Base-by-base conservation (phyloP, 768 basidiomycete genomes). In the Pisolithus microcarpus region DNA sequence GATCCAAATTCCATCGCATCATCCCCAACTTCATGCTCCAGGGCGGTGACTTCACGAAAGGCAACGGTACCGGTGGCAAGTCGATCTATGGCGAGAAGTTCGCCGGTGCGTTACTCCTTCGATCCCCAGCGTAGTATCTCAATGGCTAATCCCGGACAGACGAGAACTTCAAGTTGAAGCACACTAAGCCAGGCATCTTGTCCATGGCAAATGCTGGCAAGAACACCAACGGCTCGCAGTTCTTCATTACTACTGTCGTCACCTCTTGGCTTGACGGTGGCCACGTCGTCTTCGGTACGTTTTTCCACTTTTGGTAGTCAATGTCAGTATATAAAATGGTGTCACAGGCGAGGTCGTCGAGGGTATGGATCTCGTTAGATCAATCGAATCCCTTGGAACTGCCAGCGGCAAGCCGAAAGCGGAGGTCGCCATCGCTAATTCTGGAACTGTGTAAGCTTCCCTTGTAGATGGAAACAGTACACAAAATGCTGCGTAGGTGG, bases 11-110 rank as follows among this genome's bases (percentile, higher is more conserved):
- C 80, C 91, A 93, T 68, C 85, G 91, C 56, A 71, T 93, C 61
- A 91, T 92, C 63, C 86, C 85, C 56, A 45, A 76, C 38, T 93
- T 91, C 71, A 91, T 91, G 88, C 75, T 91, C 51, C 91, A 94
- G 67, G 91, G 90, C 23, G 92, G 92, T 50, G 91, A 93, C 65
- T 95, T 95, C 67, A 86, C 84, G 56, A 58, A 52, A 16, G 63
- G 67, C 26, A 71, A 86, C 53, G 88, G 88, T 15, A 87, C 85
- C 9, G 89, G 88, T 53, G 89, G 88, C 44, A 87, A 83, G 69
- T 85, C 83, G 23, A 87, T 87, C 64, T 87, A 85, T 53, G 86
- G 86, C 55, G 71, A 72, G 43, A 82, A 79, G 60, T 87, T 87
- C 55, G 61, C 60, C 7, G 86, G 84, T 85, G 43, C 73, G 63